Base-by-base conservation (phyloP, 2,329 filamentous ascomycete genomes). In the Sordariomycetes sp. region DNA sequence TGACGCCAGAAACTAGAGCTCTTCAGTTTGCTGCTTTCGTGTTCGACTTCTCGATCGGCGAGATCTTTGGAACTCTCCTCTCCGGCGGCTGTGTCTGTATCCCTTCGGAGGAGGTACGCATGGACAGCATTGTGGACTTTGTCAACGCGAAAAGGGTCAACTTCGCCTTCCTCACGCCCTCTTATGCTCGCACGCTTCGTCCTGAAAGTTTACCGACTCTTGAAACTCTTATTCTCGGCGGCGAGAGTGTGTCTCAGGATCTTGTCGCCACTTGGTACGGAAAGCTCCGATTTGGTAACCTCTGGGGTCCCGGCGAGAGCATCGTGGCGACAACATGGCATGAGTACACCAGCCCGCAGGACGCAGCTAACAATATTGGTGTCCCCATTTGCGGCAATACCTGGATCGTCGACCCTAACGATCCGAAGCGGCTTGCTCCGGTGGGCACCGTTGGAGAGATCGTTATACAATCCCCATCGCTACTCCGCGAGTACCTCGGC, bases 11-110 rank as follows among this genome's bases (percentile, higher is more conserved):
- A 15, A 29, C 32, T 8, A 21, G 34, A 3, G 63, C 75, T 4
- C 39, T 75, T 29, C 66, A 72, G 36, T 69, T 68, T 36, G 63
- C 65, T 4, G 61, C 59, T 5, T 69, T 65, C 41, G 64, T 62
- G 1, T 73, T 72, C 30, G 68, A 75, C 37, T 59, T 61, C 2
- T 63, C 59, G 23, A 47, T 73, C 8, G 34, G 35, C 2, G 46
- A 50, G 17, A 46, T 50, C 7, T 20, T 49, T 23, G 44, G 39
- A 1, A 35, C 46, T 0, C 40, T 51, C 5, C 25, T 41, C 7
- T 30, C 35, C 4, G 48, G 46, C 2, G 48, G 40, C 2, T 40
- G 38, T 2, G 36, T 49, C 12, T 50, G 48, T 14, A 39, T 46
- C 4, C 47, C 47, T 1, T 36, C 42, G 2, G 42, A 46, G 9